Base-by-base conservation (phyloP, 768 basidiomycete species). In the Suillus lakei region DNA sequence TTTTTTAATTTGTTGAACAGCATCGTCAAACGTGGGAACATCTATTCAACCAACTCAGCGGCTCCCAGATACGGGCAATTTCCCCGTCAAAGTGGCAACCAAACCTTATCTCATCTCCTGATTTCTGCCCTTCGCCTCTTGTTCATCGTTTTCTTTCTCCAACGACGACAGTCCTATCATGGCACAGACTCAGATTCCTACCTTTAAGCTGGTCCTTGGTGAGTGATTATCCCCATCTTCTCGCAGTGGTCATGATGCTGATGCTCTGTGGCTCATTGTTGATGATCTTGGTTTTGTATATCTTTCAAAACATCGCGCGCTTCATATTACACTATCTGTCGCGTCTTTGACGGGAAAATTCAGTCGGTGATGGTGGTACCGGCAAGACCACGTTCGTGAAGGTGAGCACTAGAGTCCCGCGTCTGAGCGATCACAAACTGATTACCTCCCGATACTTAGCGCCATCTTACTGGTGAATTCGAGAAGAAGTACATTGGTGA, bases 191-290 rank as follows among this genome's bases (percentile, higher is more conserved):
- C 68, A 61, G 18, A 36, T 96, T 71, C 96, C 98, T 43, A 94
- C 95, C 64, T 99, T 99, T 87, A 99, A 99, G 82, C 95, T 99
- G 78, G 97, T 99, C 67, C 93, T 99, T 70, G 96, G 96, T 96
- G 77, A 75, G 92, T 83, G 0, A 65, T 28, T 36, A 30, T 48
- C 34, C 15, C 3, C 32, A 23, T 60, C 59, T 62, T 65, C 60
- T 67, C 65, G 65, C 60, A 61, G 68, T 69, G 63, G 71, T 66
- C 46, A 56, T 60, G n/a, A 48, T 64, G 71, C 72, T 77, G 64
- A 78, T 75, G 59, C 70, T 74, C 75, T 76, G 68, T 69, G 67
- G 65, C 60, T 66, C 63, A 70, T 73, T 74, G 74, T 78, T 83
- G 79, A 90, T 90, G 84, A 90, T 88, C 69, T 56, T 30, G 64